phyloP scores from a whole-genome alignment of 2,329 filamentous ascomycete species.

The Ophiostoma sp. region DNA sequence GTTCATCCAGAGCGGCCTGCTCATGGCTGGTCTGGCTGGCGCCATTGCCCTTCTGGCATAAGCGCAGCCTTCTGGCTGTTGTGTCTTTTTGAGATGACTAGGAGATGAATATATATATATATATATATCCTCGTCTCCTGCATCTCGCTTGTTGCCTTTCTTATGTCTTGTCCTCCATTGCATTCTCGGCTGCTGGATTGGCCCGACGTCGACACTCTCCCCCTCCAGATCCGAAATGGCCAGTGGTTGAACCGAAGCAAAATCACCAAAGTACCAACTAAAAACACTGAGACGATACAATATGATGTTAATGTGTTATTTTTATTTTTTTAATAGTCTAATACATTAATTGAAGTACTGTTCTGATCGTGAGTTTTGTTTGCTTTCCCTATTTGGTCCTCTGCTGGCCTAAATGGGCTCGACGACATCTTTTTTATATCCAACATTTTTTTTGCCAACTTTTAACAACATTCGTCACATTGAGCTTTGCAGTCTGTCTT shows the following conservation, averaged over 20 bases:
- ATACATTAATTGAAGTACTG: slow-evolving; percentile 12
- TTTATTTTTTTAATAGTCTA: slow-evolving; percentile 12
- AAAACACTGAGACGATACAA: not conserved
- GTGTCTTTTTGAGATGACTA: not conserved
- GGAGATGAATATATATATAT: not conserved
- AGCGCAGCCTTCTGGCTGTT: slow-evolving; percentile 16
- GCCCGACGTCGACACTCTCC: slow-evolving; percentile 16
- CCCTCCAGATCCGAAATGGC: not conserved
- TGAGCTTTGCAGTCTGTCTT: not conserved
- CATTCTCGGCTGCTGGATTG: slow-evolving; percentile 27
- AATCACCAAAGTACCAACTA: not conserved
- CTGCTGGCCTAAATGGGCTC: not conserved
- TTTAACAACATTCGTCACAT: slow-evolving; percentile 8
- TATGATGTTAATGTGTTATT: slow-evolving; percentile 6
- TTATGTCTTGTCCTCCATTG: slow-evolving; percentile 15
- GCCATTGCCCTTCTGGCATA: slow-evolving; percentile 39
- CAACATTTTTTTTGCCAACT: not conserved
- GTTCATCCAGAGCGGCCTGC: slow-evolving; percentile 38
- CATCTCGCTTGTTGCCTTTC: slow-evolving; percentile 9
- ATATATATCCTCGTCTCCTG: slow-evolving; percentile 4
- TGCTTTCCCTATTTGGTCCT: not conserved
- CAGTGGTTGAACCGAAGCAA: not conserved
- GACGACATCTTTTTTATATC: slow-evolving; percentile 12
- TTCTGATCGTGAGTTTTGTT: not conserved
- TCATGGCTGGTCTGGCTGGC: slow-evolving; percentile 39